phyloP scores from a whole-genome alignment of 2,329 filamentous ascomycete genomes.

The Phaeosphaeria sp. region DNA sequence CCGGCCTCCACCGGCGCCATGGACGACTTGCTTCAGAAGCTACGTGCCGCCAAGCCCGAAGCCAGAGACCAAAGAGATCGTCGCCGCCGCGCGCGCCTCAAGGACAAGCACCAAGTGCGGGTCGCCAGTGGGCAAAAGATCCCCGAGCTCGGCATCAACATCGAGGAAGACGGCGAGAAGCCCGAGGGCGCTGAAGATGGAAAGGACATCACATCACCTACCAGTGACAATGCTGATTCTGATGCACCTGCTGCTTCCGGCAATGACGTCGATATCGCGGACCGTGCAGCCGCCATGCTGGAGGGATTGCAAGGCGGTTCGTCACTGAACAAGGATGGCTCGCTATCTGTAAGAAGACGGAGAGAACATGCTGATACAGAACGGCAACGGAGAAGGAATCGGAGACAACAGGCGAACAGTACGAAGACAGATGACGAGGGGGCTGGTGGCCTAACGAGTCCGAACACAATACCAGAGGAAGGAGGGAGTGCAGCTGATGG shows the following conservation, averaged over 20 bases:
- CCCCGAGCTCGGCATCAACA: conserved; percentile 71
- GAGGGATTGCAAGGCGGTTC: conserved; percentile 77
- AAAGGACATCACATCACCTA: conserved; percentile 64
- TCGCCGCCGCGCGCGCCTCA: conserved; percentile 82
- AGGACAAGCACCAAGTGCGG: conserved; percentile 88
- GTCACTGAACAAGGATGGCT: conserved; percentile 57
- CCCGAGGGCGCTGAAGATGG: conserved; percentile 43
- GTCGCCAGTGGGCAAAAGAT: conserved; percentile 88
- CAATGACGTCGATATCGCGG: conserved; percentile 71
- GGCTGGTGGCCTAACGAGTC: conserved; percentile 33
- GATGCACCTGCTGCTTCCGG: conserved; percentile 45
- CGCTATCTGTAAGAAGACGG: conserved; percentile 65
- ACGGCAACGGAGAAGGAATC: conserved; percentile 70
- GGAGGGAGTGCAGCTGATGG: conserved; percentile 16
- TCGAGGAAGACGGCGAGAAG: conserved; percentile 47
- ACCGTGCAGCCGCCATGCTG: conserved; percentile 81
- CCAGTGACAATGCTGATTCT: conserved; percentile 40
- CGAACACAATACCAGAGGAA: conserved; percentile 40
- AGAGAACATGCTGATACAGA: conserved; percentile 83
- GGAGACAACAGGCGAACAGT: conserved; percentile 49
- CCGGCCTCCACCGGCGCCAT: conserved; percentile 85
- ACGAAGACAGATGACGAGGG: conserved; percentile 39
- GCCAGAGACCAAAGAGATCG: conserved; percentile 88
- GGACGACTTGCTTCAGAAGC: conserved; percentile 93
- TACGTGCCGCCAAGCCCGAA: conserved; percentile 91